Evolutionary conservation across 2,329 filamentous ascomycete genomes (phyloP).

Genomic region (Aureobasidium uvarum): DNA sequence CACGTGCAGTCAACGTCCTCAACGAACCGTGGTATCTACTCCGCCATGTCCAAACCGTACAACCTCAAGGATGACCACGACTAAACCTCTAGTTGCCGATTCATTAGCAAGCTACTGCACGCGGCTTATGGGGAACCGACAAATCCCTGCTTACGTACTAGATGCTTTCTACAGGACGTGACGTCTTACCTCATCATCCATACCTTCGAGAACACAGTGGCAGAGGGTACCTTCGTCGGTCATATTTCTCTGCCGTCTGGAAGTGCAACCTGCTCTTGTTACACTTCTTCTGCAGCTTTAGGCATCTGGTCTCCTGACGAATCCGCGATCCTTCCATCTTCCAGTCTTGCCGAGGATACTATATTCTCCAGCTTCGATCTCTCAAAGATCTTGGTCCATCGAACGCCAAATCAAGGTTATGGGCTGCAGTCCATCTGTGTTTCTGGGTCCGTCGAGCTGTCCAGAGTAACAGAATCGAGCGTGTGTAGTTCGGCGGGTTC

Average conservation of each 20-base stretch:
- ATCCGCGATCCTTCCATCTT: neutral
- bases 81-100: too few relatives aligned
- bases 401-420: too few relatives aligned
- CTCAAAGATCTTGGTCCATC: neutral
- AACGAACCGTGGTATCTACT: neutral
- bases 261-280: neutral
- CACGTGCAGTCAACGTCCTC: neutral
- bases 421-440: neutral
- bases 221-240: neutral
- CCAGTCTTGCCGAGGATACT: neutral
- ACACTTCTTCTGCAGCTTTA: neutral
- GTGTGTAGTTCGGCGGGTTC: neutral
- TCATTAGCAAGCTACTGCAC: neutral
- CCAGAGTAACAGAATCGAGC: neutral
- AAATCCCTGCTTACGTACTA: neutral
- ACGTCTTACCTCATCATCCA: neutral
- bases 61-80: neutral
- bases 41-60: neutral
- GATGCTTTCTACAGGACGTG: neutral
- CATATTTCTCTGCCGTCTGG: neutral
- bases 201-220: neutral
- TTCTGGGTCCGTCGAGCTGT: neutral
- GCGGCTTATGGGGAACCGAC: conserved; percentile 9
- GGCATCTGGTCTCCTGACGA: neutral
- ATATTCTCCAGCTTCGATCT: too few relatives aligned